These are phyloP conservation scores for Fraxinus americana DNA, from an alignment of 257 asterid species.

Conservation along the genomic window DNA sequence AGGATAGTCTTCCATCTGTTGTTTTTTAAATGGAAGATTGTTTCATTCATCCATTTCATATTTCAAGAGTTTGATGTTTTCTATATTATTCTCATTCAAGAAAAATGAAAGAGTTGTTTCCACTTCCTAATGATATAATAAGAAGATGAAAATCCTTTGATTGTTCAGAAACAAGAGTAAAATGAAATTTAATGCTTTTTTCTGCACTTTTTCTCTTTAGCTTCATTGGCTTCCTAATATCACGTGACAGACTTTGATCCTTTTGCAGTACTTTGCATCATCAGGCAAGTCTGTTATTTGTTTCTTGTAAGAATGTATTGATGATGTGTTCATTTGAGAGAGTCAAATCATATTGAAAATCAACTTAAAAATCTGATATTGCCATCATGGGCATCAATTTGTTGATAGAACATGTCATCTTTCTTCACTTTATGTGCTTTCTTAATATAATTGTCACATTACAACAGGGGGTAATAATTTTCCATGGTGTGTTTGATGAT, in stretches of 20 bases:
- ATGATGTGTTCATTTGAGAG: neutral
- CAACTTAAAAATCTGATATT: conserved; percentile 2
- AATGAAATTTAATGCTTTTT: neutral
- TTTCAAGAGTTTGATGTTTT: neutral
- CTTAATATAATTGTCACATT: conserved; percentile 22
- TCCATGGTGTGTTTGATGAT: conserved; percentile 87
- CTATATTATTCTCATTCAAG: neutral
- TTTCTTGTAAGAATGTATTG: neutral
- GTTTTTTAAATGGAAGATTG: too few species aligned
- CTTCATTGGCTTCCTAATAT: neutral
- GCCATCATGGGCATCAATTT: conserved; percentile 12
- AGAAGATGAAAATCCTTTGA: too few species aligned
- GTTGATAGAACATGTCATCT: conserved; percentile 11
- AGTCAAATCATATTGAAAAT: neutral
- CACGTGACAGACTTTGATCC: neutral
- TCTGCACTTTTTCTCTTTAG: neutral
- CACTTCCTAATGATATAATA: too few species aligned
- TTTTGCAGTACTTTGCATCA: neutral
- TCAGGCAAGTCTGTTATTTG: neutral
- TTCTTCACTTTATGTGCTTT: neutral
- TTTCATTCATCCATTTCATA: too few species aligned
- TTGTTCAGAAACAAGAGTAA: too few species aligned
- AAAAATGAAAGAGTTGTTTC: too few species aligned
- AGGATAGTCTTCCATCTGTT: neutral
- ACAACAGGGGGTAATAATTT: conserved; percentile 79